Conservation (phyloP, 345 rosid genomes). For the Arabis alpina region DNA sequence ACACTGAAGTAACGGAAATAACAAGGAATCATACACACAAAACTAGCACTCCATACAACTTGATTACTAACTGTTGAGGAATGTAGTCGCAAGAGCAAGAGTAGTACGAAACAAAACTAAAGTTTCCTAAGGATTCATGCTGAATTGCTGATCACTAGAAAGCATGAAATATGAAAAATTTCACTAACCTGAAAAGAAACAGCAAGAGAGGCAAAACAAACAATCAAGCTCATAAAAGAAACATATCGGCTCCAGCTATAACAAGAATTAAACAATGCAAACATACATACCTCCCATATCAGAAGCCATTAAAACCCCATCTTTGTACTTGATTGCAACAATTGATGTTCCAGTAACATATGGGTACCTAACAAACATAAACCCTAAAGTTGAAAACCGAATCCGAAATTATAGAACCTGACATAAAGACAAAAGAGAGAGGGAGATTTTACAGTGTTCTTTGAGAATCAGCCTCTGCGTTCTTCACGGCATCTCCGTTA, state of each 20-base stretch:
- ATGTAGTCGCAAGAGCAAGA: neutral
- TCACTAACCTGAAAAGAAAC: neutral
- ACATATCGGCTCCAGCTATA: too few species aligned
- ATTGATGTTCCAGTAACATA: slow-evolving; percentile 96
- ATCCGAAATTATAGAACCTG: neutral
- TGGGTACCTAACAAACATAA: slow-evolving; percentile 61
- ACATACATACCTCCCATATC: slow-evolving; percentile 80
- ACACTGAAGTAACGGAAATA: neutral
- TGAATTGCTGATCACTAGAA: neutral
- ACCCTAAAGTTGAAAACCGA: slow-evolving; percentile 13
- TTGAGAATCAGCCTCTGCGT: slow-evolving; percentile 48
- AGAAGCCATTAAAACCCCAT: slow-evolving; percentile 96
- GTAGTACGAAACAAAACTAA: neutral
- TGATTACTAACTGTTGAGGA: neutral
- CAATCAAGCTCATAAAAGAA: neutral
- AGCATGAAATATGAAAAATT: neutral
- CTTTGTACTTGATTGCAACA: slow-evolving; percentile 90
- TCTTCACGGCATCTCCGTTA: slow-evolving; percentile 41
- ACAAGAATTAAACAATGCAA: neutral
- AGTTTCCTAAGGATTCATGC: neutral
- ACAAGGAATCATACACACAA: neutral
- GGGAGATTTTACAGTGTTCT: slow-evolving; percentile 53
- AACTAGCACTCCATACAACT: neutral
- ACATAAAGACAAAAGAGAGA: slow-evolving; percentile 4
- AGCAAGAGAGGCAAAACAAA: slow-evolving; percentile 6